Evolutionary conservation across 257 asterid genomes (phyloP).

Genomic region (Solanum virginianum): DNA sequence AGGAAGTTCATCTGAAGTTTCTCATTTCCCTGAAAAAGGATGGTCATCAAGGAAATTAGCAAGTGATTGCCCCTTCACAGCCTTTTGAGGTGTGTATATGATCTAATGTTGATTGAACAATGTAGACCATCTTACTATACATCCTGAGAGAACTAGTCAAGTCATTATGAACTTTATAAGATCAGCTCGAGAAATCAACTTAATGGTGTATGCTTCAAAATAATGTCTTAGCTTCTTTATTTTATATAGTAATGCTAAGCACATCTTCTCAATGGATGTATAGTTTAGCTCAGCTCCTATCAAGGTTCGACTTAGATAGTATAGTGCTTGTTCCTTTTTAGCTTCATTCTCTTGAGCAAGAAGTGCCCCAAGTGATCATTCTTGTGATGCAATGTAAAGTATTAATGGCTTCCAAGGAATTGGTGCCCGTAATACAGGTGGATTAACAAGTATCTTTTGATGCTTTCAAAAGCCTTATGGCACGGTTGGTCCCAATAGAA

Average conservation of each 20-base stretch:
- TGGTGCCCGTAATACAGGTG: too few relatives aligned
- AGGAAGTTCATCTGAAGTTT: background rate
- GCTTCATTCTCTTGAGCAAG: too few relatives aligned
- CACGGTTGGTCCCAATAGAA: background rate
- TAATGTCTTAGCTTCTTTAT: background rate
- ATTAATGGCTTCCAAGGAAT: too few relatives aligned
- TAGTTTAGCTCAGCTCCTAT: background rate
- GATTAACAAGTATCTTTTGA: background rate
- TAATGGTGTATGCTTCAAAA: background rate
- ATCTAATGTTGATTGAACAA: background rate
- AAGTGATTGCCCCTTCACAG: background rate
- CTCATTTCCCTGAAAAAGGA: background rate
- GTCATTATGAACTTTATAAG: background rate
- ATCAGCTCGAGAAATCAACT: background rate
- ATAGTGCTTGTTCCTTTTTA: too few relatives aligned
- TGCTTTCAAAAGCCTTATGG: background rate
- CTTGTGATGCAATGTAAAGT: too few relatives aligned
- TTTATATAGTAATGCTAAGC: background rate
- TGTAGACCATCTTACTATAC: background rate
- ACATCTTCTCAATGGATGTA: background rate
- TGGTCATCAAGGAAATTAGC: background rate
- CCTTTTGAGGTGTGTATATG: background rate
- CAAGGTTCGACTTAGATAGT: too few relatives aligned
- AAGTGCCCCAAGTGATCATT: too few relatives aligned
- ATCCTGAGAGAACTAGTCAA: background rate